A percentile compares a stretch with the other conserved stretches of the same genome.
phyloP scores from a whole-genome alignment of 148 eudicot genomes.

The Rhododendron henanense region DNA sequence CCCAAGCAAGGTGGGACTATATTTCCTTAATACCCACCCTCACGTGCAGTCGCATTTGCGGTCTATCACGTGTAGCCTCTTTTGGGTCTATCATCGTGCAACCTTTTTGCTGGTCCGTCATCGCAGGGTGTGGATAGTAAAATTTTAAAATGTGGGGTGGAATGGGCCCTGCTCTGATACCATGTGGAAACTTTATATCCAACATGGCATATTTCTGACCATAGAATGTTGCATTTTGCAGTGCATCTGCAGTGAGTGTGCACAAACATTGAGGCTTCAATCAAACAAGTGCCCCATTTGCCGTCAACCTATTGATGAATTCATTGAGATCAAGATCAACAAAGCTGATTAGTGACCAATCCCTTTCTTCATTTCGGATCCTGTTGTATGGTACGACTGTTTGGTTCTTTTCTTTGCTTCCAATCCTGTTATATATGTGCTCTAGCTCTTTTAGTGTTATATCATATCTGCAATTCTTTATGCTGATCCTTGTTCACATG shows the following conservation, averaged over 20 bases:
- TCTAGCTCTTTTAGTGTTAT: not conserved
- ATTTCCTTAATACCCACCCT: too few species aligned
- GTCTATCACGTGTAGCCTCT: too few species aligned
- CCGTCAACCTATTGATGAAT: constrained; percentile 50
- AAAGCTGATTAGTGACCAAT: constrained; percentile 14
- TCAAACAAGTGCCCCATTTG: constrained; percentile 75
- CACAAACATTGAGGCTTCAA: constrained; percentile 56
- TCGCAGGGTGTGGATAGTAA: too few species aligned
- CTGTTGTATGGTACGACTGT: constrained; percentile 13
- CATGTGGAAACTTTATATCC: too few species aligned
- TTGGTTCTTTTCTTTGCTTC: constrained; percentile 17
- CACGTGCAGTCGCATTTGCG: too few species aligned
- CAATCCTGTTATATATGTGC: constrained; percentile 14
- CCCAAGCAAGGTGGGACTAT: too few species aligned
- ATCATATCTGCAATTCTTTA: not conserved
- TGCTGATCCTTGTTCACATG: not conserved
- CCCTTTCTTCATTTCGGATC: constrained; percentile 12
- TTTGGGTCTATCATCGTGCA: too few species aligned
- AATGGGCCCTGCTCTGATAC: too few species aligned
- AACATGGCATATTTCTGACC: not conserved
- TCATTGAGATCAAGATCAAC: constrained; percentile 59
- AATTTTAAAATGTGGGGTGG: too few species aligned
- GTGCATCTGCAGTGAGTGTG: constrained; percentile 77
- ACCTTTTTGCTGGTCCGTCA: too few species aligned
- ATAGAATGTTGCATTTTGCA: constrained; percentile 18